phyloP scores from a whole-genome alignment of 306 rosid species.

The Fragaria nilgerrensis region DNA sequence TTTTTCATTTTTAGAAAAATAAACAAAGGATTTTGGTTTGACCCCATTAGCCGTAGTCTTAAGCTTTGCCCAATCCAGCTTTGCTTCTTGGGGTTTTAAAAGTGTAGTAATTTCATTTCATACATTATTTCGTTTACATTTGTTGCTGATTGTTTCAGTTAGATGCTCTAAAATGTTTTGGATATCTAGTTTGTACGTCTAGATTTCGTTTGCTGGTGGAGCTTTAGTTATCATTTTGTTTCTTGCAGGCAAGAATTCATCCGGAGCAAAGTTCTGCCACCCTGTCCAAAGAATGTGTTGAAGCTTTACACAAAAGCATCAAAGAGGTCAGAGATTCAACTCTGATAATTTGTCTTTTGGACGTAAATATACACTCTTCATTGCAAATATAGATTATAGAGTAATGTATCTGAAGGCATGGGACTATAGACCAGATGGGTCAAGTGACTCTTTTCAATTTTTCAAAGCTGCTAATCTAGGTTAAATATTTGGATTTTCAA shows the following conservation, averaged over 20 bases:
- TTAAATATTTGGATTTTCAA: background rate
- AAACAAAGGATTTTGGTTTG: background rate
- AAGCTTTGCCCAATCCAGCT: background rate
- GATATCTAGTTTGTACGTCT: background rate
- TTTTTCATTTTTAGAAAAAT: background rate
- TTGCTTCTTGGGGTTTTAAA: background rate
- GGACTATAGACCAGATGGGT: background rate
- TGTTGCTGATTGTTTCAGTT: background rate
- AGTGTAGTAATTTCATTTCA: background rate
- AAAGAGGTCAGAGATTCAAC: conserved; percentile 59
- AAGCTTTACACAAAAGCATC: conserved; percentile 58
- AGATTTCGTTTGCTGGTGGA: background rate
- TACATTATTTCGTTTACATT: background rate
- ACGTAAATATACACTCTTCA: conserved; percentile 32
- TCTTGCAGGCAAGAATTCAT: conserved; percentile 83
- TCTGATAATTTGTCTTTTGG: background rate
- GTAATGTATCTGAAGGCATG: conserved; percentile 64
- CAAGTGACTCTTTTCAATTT: too few relatives aligned
- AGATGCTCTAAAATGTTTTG: background rate
- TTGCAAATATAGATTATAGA: conserved; percentile 49
- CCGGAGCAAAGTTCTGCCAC: conserved; percentile 72
- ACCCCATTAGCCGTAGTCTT: background rate
- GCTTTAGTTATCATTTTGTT: background rate
- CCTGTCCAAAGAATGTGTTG: conserved; percentile 66
- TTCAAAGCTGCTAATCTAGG: too few relatives aligned